Evolutionary conservation across 192 early-diverging fungal species (phyloP).

Genomic region (Rhizoclosmatium sp.): DNA sequence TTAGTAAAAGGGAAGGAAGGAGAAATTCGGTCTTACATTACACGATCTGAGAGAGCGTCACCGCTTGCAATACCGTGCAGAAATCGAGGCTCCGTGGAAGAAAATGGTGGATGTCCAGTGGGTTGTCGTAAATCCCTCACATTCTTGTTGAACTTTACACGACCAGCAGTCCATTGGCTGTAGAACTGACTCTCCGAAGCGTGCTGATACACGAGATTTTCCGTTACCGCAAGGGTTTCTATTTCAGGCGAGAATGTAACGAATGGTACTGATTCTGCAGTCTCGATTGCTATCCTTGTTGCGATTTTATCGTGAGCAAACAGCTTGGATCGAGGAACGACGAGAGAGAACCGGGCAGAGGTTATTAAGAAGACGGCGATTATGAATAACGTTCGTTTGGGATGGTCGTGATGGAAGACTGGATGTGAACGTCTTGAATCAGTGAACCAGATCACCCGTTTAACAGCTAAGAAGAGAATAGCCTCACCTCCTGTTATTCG

Average conservation of each 20-base stretch:
- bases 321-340: background rate
- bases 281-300: background rate
- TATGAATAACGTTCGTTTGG: conserved; percentile 25
- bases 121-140: background rate
- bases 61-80: conserved; percentile 49
- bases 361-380: conserved; percentile 19
- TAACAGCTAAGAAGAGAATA: no score
- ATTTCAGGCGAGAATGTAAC: background rate
- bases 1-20: background rate
- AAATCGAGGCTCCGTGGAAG: conserved; percentile 23
- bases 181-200: conserved; percentile 11
- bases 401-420: conserved; percentile 30
- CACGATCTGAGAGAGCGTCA: conserved; percentile 39
- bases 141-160: conserved; percentile 9
- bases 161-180: background rate
- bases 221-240: conserved; percentile 6
- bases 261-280: background rate
- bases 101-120: background rate
- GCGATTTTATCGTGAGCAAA: background rate
- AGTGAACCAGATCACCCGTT: no score
- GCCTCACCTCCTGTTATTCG: no score
- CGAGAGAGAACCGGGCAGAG: conserved; percentile 6
- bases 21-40: conserved; percentile 42
- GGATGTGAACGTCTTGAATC: no score
- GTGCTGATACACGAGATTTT: conserved; percentile 35